phyloP scores from a whole-genome alignment of 73 alveolate species.

The Paramecium pentaurelia region DNA sequence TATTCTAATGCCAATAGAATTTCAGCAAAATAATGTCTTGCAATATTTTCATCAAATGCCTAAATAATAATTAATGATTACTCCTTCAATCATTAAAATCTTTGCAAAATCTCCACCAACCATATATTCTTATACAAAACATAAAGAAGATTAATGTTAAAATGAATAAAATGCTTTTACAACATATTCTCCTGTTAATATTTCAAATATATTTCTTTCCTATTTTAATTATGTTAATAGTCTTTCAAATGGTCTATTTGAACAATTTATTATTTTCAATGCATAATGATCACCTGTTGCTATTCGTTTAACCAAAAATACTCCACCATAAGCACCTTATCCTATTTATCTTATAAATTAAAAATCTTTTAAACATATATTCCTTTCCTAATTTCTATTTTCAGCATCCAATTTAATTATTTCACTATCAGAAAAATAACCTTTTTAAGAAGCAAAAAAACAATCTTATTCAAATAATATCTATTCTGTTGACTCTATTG shows the following conservation, averaged over 20 bases:
- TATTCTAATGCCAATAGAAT: conserved; percentile 77
- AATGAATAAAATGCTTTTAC: conserved; percentile 41
- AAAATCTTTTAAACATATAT: conserved; percentile 35
- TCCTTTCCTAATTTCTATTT: conserved; percentile 14
- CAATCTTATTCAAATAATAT: conserved; percentile 4
- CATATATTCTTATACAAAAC: conserved; percentile 45
- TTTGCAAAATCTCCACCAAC: conserved; percentile 65
- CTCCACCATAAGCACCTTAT: conserved; percentile 73
- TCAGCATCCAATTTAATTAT: conserved; percentile 19
- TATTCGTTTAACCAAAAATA: conserved; percentile 58
- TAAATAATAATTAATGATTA: conserved; percentile 26
- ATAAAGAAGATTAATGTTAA: conserved; percentile 23
- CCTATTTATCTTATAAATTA: conserved; percentile 52
- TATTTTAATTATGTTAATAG: neutral
- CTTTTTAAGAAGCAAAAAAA: conserved; percentile 49
- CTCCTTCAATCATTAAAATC: conserved; percentile 61
- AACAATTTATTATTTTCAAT: conserved; percentile 62
- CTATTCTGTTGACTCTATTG: neutral
- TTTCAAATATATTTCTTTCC: conserved; percentile 45
- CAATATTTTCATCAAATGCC: conserved; percentile 75
- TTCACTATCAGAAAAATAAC: conserved; percentile 47
- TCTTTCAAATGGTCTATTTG: conserved; percentile 34
- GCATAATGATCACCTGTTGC: conserved; percentile 69
- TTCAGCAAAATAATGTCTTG: conserved; percentile 77
- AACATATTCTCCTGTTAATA: conserved; percentile 6